These are phyloP conservation scores for Achaetomium macrosporum DNA, from an alignment of 2,329 filamentous ascomycete species.

Conservation along the genomic window DNA sequence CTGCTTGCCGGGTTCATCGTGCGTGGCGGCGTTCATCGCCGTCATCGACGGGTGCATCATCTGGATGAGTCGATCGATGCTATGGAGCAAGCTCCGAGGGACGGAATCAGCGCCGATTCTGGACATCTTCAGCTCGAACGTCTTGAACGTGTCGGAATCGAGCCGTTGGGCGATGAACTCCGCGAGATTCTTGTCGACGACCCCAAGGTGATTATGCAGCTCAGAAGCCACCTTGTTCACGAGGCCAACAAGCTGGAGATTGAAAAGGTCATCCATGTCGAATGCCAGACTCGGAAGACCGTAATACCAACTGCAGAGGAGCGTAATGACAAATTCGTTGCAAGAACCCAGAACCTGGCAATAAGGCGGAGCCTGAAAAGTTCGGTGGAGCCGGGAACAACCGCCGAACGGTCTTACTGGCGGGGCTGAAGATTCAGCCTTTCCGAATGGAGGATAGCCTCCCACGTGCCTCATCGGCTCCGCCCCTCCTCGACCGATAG, in stretches of 20 bases:
- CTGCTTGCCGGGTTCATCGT: conserved; percentile 15
- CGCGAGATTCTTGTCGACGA: conserved; percentile 88
- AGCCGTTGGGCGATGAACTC: conserved; percentile 92
- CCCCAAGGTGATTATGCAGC: conserved; percentile 85
- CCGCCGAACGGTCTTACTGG: no score
- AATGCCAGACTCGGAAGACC: no score
- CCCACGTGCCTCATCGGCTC: no score
- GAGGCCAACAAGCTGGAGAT: background rate
- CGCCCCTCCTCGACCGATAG: no score
- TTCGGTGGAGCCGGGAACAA: no score
- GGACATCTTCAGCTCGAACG: conserved; percentile 71
- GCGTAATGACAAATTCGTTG: no score
- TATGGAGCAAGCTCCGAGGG: conserved; percentile 85
- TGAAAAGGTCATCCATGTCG: background rate
- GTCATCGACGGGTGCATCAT: conserved; percentile 91
- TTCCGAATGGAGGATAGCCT: no score
- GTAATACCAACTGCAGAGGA: background rate
- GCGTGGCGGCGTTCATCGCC: conserved; percentile 33
- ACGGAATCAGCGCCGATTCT: conserved; percentile 67
- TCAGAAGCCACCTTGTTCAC: conserved; percentile 49
- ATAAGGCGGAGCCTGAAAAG: no score
- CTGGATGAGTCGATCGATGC: conserved; percentile 78
- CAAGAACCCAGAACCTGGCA: no score
- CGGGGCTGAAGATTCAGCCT: no score
- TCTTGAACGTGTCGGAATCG: conserved; percentile 61